Evolutionary conservation across 2,329 filamentous ascomycete genomes (phyloP).

Genomic region (Ophiostoma sp.): DNA sequence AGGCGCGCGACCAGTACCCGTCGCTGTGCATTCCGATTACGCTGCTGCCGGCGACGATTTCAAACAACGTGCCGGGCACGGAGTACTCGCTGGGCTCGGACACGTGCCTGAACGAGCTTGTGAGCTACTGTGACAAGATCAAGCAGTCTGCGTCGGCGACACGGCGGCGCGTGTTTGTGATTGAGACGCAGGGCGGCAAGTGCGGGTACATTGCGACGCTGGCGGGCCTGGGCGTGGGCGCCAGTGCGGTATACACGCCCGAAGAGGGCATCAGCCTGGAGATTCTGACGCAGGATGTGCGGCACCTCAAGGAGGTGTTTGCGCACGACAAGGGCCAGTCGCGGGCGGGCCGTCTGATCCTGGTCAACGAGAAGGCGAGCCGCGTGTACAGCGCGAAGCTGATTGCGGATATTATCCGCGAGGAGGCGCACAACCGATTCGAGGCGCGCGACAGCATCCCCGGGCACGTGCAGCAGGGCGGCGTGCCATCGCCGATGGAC

Average conservation of each 20-base stretch:
- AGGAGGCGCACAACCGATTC: conserved; percentile 86
- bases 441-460: conserved; percentile 88
- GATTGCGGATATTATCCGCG: conserved; percentile 91
- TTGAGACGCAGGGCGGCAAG: conserved; percentile 92
- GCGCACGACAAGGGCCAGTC: conserved; percentile 78
- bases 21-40: conserved; percentile 89
- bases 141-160: conserved; percentile 94
- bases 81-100: conserved; percentile 97
- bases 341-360: conserved; percentile 84
- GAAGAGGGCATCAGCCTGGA: conserved; percentile 93
- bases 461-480: conserved; percentile 91
- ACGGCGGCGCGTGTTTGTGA: conserved; percentile 89
- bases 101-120: conserved; percentile 91
- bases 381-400: conserved; percentile 87
- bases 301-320: conserved; percentile 82
- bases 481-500: conserved; percentile 92
- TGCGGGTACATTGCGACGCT: conserved; percentile 92
- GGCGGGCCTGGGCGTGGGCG: conserved; percentile 85
- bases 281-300: conserved; percentile 87
- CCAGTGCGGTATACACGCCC: conserved; percentile 89
- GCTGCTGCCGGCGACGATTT: conserved; percentile 91
- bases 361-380: conserved; percentile 94
- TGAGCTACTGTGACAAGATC: conserved; percentile 94
- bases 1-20: conserved; percentile 70
- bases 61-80: conserved; percentile 95